Base-by-base conservation (phyloP, 140 eudicot species). In the Senecio squalidus region DNA sequence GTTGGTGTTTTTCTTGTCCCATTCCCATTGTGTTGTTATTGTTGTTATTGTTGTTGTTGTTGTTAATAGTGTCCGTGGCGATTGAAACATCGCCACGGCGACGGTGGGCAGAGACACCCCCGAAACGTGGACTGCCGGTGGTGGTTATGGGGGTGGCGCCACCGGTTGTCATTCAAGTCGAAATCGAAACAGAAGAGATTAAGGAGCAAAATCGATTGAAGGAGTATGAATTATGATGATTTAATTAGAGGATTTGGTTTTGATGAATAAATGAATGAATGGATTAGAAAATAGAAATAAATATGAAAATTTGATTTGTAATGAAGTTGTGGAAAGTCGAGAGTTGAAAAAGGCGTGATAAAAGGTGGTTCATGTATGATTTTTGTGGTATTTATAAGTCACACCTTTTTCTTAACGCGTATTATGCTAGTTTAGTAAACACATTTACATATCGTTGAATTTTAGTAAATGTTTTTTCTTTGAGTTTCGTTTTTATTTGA, bases 101-200 rank as follows among this genome's bases (percentile, higher is more conserved):
- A 29, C 95, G 88, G 65, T 80, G 95, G 74, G 82, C 67, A 26
- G 88, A 63, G 10, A 78, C 74, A 6, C 84, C 87, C 69, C 78
- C 80, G 59, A 26, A 59, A 29, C 76, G 64, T 25, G 85, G 81
- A 62, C 80, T 62, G 14, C 70, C 80, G 77, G 68, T 56, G 76
- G 75, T 66, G 58, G 85, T 28, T 54, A 53, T 67, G 48, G 86
- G 52, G 84, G 84, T 69, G 75, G 86, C 70, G 76, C 82, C 93
- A 67, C 72, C 81, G 78, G 77, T 78, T 64, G 86, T 50, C 89
- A 82, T 81, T 61, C 55, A 56, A 64, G 15, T 7, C 50, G 9
- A 44, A 44, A 44, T 8, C 20, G 23, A 7, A 44, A 0, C 9
- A 4, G 18, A 44, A 44, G 23, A 60, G 16, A 27, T 57, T 57